phyloP scores from a whole-genome alignment of 352 stramenopile species.

The Phytophthora constricta region DNA sequence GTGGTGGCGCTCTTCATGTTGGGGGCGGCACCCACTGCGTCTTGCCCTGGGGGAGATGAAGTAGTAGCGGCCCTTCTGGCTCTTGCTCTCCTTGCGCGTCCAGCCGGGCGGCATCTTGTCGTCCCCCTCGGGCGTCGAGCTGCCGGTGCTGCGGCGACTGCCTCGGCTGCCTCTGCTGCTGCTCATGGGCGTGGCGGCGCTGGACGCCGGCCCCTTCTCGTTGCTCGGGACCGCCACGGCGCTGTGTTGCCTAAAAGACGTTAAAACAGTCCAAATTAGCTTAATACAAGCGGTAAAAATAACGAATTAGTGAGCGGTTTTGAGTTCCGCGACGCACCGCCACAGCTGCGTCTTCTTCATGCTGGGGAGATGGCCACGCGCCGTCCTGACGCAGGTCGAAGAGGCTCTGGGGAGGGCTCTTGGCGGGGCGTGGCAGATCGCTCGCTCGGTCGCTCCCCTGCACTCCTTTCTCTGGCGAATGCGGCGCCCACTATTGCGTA shows the following conservation, averaged over 20 bases:
- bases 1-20: constrained; percentile 26
- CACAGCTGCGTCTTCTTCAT: constrained; percentile 49
- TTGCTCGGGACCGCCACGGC: constrained; percentile 5
- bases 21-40: constrained; percentile 80
- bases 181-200: constrained; percentile 12
- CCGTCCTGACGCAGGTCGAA: constrained; percentile 6
- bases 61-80: constrained; percentile 86
- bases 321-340: constrained; percentile 32
- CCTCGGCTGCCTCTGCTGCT: constrained; percentile 28
- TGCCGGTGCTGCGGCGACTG: constrained; percentile 36
- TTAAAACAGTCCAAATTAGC: neutral
- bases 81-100: constrained; percentile 87
- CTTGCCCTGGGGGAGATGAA: constrained; percentile 85
- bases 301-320: neutral
- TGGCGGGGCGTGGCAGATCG: constrained; percentile 12
- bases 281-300: neutral
- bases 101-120: constrained; percentile 75
- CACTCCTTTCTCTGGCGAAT: constrained; percentile 25
- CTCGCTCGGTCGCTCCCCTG: constrained; percentile 20
- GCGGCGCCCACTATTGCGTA: neutral
- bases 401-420: neutral
- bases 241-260: constrained; percentile 9
- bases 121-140: constrained; percentile 24
- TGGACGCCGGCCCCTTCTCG: constrained; percentile 7
- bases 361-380: neutral